Conservation (phyloP, 2,329 filamentous ascomycete genomes). For the Trichoderma polysporum region DNA sequence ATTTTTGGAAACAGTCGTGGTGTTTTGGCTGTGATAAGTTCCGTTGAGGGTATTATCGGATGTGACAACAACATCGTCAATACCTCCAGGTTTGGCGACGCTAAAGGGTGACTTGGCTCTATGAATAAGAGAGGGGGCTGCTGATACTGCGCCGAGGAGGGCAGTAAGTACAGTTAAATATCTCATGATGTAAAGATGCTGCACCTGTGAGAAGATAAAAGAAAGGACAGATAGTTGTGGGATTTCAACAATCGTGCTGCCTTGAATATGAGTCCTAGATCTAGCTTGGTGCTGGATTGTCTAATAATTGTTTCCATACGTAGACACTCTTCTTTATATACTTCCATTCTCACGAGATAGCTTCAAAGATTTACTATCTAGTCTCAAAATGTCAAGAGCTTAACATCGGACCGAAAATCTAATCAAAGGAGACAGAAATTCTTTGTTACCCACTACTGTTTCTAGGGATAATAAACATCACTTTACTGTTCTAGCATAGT, state of each 20-base stretch:
- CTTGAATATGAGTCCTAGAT: background rate
- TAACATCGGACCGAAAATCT: background rate
- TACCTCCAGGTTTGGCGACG: background rate
- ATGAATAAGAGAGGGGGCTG: background rate
- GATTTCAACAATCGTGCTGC: background rate
- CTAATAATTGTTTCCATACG: background rate
- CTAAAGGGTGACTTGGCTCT: background rate
- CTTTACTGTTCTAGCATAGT: slow-evolving; percentile 5
- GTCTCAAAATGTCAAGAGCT: background rate
- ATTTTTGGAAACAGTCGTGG: background rate
- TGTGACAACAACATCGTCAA: background rate
- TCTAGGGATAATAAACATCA: background rate
- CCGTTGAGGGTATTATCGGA: slow-evolving; percentile 7
- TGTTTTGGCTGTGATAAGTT: background rate
- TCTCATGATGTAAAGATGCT: background rate
- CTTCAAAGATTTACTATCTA: background rate
- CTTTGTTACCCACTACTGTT: background rate
- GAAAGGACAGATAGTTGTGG: background rate
- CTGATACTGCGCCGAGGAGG: slow-evolving; percentile 3
- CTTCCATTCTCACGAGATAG: background rate
- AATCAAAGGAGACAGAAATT: background rate
- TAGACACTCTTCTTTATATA: background rate
- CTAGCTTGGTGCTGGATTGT: background rate
- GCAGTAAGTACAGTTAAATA: background rate
- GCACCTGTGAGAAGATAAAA: background rate